Conservation (phyloP, 805 yeast genomes). For the Isabelozyma rhagii region DNA sequence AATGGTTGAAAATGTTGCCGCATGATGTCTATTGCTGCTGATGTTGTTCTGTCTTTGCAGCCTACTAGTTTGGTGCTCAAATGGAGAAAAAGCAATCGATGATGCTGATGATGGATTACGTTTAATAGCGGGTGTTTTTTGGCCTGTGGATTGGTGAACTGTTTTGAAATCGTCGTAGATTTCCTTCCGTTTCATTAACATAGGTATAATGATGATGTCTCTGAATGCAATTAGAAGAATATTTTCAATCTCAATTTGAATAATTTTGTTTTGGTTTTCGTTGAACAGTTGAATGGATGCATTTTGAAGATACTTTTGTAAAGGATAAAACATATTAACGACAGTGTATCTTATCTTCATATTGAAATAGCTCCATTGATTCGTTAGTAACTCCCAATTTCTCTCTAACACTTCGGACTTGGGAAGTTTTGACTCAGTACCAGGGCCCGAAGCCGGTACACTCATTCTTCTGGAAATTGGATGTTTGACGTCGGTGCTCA, state of each 20-base stretch:
- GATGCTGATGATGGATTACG: background rate
- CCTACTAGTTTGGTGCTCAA: background rate
- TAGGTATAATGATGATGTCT: constrained; percentile 23
- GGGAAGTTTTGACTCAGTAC: background rate
- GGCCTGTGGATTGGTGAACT: background rate
- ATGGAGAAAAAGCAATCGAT: background rate
- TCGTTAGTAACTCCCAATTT: constrained; percentile 19
- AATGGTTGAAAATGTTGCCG: background rate
- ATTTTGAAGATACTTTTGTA: constrained; percentile 16
- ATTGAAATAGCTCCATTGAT: constrained; percentile 28
- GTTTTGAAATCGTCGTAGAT: background rate
- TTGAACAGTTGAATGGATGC: constrained; percentile 5
- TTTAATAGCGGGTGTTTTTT: background rate
- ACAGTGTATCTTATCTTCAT: constrained; percentile 20
- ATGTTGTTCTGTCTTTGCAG: background rate
- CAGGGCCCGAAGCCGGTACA: background rate
- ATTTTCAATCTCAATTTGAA: constrained; percentile 23
- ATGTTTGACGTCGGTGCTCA: background rate
- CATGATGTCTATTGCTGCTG: background rate
- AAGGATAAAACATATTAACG: constrained; percentile 21
- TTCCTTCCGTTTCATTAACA: constrained; percentile 14
- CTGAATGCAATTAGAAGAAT: constrained; percentile 24
- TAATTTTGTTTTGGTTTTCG: background rate
- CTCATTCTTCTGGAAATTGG: constrained; percentile 1
- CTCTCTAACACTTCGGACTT: constrained; percentile 2